Evolutionary conservation across 805 yeast species (phyloP).

Genomic region (Lachancea sp.): DNA sequence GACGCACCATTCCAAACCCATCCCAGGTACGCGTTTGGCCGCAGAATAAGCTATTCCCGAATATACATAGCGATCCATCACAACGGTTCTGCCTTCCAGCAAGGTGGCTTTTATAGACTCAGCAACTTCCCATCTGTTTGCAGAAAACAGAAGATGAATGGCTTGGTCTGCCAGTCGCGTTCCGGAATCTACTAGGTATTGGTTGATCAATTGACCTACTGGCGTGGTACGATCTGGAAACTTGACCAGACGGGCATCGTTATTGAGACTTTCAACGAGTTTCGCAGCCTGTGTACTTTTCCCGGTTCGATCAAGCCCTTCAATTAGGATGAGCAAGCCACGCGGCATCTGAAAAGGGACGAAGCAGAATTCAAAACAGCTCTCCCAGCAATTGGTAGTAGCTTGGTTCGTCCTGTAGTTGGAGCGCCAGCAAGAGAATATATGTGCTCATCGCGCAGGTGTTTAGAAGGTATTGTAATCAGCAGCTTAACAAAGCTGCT

Average conservation of each 20-base stretch:
- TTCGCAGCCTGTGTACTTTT: constrained; percentile 73
- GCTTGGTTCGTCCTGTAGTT: too few species aligned
- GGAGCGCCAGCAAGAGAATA: too few species aligned
- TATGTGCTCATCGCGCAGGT: background rate
- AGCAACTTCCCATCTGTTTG: constrained; percentile 88
- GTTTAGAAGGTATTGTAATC: background rate
- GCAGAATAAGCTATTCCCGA: constrained; percentile 91
- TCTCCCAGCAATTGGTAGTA: too few species aligned
- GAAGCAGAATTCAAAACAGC: background rate
- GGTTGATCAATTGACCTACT: constrained; percentile 72
- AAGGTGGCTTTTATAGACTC: constrained; percentile 37
- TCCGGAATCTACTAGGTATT: constrained; percentile 51
- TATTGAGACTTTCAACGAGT: constrained; percentile 31
- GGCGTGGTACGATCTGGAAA: constrained; percentile 85
- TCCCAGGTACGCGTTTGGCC: constrained; percentile 53
- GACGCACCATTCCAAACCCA: constrained; percentile 70
- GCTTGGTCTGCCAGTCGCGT: constrained; percentile 64
- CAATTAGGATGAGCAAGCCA: constrained; percentile 75
- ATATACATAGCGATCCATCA: constrained; percentile 83
- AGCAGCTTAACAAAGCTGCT: background rate
- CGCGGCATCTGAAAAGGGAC: constrained; percentile 29
- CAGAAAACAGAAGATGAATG: constrained; percentile 81
- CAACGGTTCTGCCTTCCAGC: constrained; percentile 48
- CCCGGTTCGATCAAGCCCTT: constrained; percentile 94
- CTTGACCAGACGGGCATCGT: constrained; percentile 48